These are phyloP conservation scores for Dipteronia sinensis DNA, from an alignment of 345 rosid genomes.

Conservation along the genomic window DNA sequence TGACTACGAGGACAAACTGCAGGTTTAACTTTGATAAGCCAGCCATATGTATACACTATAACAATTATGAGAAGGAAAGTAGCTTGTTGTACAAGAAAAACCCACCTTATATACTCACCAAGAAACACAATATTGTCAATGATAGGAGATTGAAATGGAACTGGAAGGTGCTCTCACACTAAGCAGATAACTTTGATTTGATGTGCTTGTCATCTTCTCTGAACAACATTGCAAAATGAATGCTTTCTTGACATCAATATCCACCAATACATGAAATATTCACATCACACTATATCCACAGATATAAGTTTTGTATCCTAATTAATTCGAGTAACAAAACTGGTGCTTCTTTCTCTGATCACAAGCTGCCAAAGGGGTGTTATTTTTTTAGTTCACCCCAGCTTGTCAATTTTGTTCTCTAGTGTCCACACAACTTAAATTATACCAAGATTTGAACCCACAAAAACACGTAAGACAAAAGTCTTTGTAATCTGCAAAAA, in stretches of 20 bases:
- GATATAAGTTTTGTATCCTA: neutral
- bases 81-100: constrained; percentile 3
- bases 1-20: neutral
- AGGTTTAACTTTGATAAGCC: neutral
- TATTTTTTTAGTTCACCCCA: neutral
- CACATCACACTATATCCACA: constrained; percentile 1
- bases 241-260: constrained; percentile 25
- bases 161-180: constrained; percentile 14
- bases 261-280: constrained; percentile 25
- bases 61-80: neutral
- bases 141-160: neutral
- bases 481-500: neutral
- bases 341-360: neutral
- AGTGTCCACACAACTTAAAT: constrained; percentile 7
- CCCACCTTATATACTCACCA: neutral
- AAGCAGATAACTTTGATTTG: constrained; percentile 26
- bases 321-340: neutral
- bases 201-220: constrained; percentile 12
- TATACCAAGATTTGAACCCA: neutral
- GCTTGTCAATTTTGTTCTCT: constrained; percentile 18
- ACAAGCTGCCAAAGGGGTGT: neutral
- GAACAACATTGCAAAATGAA: neutral
- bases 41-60: constrained; percentile 22
- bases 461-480: constrained; percentile 1
- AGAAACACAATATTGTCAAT: neutral